Evolutionary conservation across 345 rosid genomes (phyloP), one percentile per base, ranked within the genome.

Genomic region (Citrus hindsii): DNA sequence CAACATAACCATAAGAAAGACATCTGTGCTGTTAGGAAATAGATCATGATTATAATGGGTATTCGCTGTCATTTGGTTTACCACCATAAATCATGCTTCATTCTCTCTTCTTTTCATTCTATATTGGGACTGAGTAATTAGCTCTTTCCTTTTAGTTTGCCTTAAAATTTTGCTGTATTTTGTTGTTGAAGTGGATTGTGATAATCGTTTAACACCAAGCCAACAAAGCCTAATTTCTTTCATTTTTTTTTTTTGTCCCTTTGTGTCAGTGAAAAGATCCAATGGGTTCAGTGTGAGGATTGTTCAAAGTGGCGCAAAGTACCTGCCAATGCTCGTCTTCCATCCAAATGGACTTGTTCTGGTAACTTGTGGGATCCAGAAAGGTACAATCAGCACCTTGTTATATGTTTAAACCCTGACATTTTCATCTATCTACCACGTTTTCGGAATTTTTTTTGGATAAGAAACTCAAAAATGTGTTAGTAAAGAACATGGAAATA

Each of bases 251-350:
- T 5, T 46, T 46, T 12, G 51, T 46, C 71, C 53, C 73, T 42
- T 69, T 80, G 60, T 76, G 68, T 67, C 90, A 92, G 97, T 70
- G 85, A 83, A 79, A 89, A 84, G 86, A 65, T 87, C 66, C 97
- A 88, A 79, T 92, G 97, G 97, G 88, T 74, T 82, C 94, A 89
- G 67, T 92, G 97, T 67, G 97, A 90, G 80, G 90, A 89, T 73
- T 92, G 94, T 77, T 84, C 38, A 16, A 92, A 92, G 83, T 92
- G 97, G 97, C 92, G 94, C 69, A 90, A 83, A 80, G 73, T 92
- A 82, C 97, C 92, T 68, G 82, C 83, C 65, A 80, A 77, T 80
- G 87, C 89, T 81, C 87, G 82, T 82, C 93, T 92, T 89, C 91
- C 94, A 21, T 86, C 85, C 79, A 90, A 80, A 77, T 92, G 94